Conservation (phyloP, 2,329 filamentous ascomycete genomes). For the Claviceps africana region DNA sequence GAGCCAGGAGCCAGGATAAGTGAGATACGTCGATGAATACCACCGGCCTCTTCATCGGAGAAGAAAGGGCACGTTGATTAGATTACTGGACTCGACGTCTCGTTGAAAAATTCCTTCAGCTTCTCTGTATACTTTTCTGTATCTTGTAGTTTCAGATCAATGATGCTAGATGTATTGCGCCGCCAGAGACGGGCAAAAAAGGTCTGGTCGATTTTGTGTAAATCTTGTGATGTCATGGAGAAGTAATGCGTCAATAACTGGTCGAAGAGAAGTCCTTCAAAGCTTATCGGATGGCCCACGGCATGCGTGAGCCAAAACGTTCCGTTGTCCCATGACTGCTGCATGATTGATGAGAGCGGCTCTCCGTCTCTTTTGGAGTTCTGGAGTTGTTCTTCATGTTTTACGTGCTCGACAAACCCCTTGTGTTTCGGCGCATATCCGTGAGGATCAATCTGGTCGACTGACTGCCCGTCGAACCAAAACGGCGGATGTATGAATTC, state of each 20-base stretch:
- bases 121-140: not conserved
- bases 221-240: not conserved
- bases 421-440: not conserved
- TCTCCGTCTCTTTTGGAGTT: not conserved
- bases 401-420: not conserved
- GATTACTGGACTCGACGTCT: not conserved
- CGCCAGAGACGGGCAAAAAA: not conserved
- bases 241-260: not conserved
- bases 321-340: not conserved
- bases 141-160: not conserved
- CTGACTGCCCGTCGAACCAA: constrained; percentile 18
- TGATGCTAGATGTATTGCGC: not conserved
- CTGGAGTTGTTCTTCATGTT: not conserved
- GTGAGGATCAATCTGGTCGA: not conserved
- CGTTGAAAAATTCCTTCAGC: not conserved
- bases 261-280: not conserved
- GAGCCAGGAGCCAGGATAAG: not conserved
- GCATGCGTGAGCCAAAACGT: not conserved
- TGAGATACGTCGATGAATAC: not conserved
- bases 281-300: not conserved
- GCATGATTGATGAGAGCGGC: not conserved
- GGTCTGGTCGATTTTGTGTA: not conserved
- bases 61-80: not conserved
- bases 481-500: constrained; percentile 12
- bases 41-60: not conserved